Evolutionary conservation across 2,329 filamentous ascomycete species (phyloP).

Genomic region (Pseudogymnoascus sp.): DNA sequence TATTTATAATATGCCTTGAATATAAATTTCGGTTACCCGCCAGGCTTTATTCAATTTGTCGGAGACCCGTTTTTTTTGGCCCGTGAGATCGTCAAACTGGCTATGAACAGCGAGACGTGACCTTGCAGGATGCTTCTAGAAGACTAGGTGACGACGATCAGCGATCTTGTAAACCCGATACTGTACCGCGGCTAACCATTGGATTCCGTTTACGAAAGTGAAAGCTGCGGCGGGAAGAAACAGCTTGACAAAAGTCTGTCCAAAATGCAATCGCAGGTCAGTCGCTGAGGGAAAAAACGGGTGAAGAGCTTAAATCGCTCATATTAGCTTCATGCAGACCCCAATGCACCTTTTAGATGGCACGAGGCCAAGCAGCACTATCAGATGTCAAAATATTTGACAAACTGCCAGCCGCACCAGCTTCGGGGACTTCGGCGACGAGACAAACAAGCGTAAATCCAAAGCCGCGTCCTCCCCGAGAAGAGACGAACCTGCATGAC

Average conservation of each 20-base stretch:
- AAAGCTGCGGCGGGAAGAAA: neutral
- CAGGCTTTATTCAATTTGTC: too few relatives aligned
- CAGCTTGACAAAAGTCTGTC: neutral
- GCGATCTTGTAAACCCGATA: too few relatives aligned
- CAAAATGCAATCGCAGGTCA: neutral
- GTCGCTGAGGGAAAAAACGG: neutral
- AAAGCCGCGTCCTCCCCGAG: neutral
- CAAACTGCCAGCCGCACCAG: neutral
- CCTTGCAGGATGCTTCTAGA: too few relatives aligned
- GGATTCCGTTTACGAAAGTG: too few relatives aligned
- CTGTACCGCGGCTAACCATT: too few relatives aligned
- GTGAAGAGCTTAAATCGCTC: neutral
- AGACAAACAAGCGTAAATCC: neutral
- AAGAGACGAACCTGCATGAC: neutral
- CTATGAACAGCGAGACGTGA: too few relatives aligned
- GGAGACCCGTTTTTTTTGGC: too few relatives aligned
- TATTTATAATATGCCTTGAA: too few relatives aligned
- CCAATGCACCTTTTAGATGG: neutral
- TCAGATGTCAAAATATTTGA: neutral
- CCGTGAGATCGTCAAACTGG: too few relatives aligned
- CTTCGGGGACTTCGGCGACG: neutral
- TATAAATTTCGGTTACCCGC: too few relatives aligned
- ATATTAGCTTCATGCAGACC: neutral
- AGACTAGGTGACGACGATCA: too few relatives aligned
- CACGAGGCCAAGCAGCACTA: neutral